Percentiles rank a stretch among this genome's conserved stretches.
Conservation (phyloP, 1,139 yeast species). For the Eremothecium sinecaudum region DNA sequence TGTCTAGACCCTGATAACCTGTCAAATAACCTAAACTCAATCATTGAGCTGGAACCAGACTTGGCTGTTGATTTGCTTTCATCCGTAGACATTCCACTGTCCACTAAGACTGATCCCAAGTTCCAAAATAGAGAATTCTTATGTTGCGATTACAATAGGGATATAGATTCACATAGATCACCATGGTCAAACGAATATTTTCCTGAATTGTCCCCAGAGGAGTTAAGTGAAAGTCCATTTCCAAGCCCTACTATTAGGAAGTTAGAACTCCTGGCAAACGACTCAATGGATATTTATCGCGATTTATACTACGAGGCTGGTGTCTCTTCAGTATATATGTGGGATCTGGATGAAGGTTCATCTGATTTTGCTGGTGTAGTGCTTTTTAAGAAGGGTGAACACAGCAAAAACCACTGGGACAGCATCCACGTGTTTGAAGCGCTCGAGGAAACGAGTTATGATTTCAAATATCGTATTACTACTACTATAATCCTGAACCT, state of each 20-base stretch:
- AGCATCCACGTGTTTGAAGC: slow-evolving; percentile 89
- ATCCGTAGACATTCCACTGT: slow-evolving; percentile 79
- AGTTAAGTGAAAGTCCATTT: slow-evolving; percentile 53
- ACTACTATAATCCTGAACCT: slow-evolving; percentile 81
- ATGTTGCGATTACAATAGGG: slow-evolving; percentile 91
- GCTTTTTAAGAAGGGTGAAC: slow-evolving; percentile 58
- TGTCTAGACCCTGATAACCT: slow-evolving; percentile 74
- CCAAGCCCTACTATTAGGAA: slow-evolving; percentile 63
- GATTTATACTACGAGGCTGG: slow-evolving; percentile 95
- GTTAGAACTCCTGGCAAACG: slow-evolving; percentile 75
- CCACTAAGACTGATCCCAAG: slow-evolving; percentile 43
- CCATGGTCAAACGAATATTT: slow-evolving; percentile 84
- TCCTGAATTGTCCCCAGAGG: slow-evolving; percentile 50
- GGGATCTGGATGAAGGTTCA: slow-evolving; percentile 54
- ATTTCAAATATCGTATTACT: slow-evolving; percentile 65
- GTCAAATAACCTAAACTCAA: slow-evolving; percentile 48
- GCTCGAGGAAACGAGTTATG: slow-evolving; percentile 37
- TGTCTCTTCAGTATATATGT: slow-evolving; percentile 77
- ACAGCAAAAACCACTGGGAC: slow-evolving; percentile 66
- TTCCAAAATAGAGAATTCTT: slow-evolving; percentile 49
- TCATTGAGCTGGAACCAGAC: slow-evolving; percentile 72
- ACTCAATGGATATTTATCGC: slow-evolving; percentile 84
- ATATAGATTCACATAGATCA: slow-evolving; percentile 83
- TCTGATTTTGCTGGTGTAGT: slow-evolving; percentile 82
- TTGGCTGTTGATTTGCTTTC: slow-evolving; percentile 81